Evolutionary conservation across 2,329 filamentous ascomycete genomes (phyloP), one percentile per base, ranked within the genome.

Genomic region (Neonectria magnoliae): DNA sequence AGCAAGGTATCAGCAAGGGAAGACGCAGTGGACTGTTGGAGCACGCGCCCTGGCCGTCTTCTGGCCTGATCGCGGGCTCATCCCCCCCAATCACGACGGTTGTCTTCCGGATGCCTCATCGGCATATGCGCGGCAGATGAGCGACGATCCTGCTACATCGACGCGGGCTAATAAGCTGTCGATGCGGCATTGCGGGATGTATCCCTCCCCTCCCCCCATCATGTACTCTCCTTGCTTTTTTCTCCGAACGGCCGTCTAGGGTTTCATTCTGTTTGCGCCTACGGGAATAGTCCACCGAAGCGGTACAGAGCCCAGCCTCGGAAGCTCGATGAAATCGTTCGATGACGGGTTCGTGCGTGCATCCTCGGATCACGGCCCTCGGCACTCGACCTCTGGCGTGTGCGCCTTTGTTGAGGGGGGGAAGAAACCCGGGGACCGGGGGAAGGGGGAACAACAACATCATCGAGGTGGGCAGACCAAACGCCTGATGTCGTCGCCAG

Each of bases 111-210:
- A 66, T 74, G 60, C 71, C 60, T 74, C 68, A 69, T 73, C 72
- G 72, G 72, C 72, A 74, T 64, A 72, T 74, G 72, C 69, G 60
- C 72, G 72, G 72, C 62, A 74, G 72, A 74, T 74, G 72, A 57
- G 44, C 48, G 70, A 65, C 64, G 71, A 74, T 74, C 71, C 68
- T 69, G 62, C 52, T 73, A 73, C 66, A 45, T 68, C 42, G 50
- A 73, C 71, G 64, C 71, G 69, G n/a, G 22, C 36, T 7, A 38
- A 38, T 7, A 38, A 38, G 14, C 14, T 16, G 36, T 16, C 8
- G 36, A 13, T 38, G 36, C 36, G 14, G 36, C 36, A 5, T 31
- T 59, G 42, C 22, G 33, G 29, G 38, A 42, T 57, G 29, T 45
- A 56, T 38, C 54, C 55, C 36, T 33, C 53, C 47, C 52, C 51